Conservation (phyloP, 495 filamentous ascomycete genomes). For the Parachaetomium inaequale region DNA sequence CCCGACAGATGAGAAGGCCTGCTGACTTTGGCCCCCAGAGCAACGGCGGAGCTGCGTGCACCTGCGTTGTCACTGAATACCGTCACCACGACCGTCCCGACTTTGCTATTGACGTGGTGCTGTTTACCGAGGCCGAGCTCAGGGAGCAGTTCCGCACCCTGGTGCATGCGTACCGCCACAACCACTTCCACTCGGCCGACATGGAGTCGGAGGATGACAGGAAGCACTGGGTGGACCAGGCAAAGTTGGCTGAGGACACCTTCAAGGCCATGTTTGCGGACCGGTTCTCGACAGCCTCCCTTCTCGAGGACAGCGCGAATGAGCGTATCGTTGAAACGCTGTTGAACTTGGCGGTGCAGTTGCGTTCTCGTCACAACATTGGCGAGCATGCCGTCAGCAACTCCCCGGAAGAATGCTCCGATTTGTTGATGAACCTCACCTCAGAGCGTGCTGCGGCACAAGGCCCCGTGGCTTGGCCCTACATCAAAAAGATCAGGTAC, state of each 20-base stretch:
- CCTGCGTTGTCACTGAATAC: conserved; percentile 43
- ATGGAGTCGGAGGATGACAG: conserved; percentile 22
- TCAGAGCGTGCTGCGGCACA: conserved; percentile 23
- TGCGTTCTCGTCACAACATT: not conserved
- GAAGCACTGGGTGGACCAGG: conserved; percentile 21
- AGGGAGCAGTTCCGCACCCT: conserved; percentile 31
- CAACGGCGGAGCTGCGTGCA: conserved; percentile 38
- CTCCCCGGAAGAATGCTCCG: conserved; percentile 25
- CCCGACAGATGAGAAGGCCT: not conserved
- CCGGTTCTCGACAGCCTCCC: conserved; percentile 9
- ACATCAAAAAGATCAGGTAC: conserved; percentile 39
- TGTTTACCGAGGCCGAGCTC: conserved; percentile 34
- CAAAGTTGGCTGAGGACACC: conserved; percentile 27
- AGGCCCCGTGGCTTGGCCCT: conserved; percentile 32
- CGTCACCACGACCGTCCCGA: conserved; percentile 31
- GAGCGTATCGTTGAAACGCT: conserved; percentile 23
- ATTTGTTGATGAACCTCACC: conserved; percentile 28
- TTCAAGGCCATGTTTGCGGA: conserved; percentile 28
- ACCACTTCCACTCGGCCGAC: conserved; percentile 19
- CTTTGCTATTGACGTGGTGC: conserved; percentile 35
- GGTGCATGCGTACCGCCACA: conserved; percentile 32
- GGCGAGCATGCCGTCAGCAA: conserved; percentile 1
- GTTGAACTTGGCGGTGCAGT: conserved; percentile 17
- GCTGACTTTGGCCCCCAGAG: conserved; percentile 22
- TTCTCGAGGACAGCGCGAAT: conserved; percentile 17